Conservation (phyloP, 805 yeast genomes). For the Cyberlindnera saturnus region DNA sequence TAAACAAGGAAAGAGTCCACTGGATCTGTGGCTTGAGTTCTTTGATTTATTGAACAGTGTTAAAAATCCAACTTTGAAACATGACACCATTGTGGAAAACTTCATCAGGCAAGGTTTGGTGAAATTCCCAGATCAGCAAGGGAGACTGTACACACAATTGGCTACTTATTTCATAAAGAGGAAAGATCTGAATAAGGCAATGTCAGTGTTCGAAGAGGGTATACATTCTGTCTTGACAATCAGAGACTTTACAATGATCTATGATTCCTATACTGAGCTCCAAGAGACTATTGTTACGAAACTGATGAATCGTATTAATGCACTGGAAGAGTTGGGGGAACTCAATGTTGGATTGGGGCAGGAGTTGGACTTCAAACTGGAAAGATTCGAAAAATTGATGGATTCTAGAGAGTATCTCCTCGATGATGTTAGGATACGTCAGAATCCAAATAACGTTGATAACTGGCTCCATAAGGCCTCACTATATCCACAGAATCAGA, state of each 20-base stretch:
- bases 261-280: conserved; percentile 55
- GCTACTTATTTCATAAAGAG: conserved; percentile 41
- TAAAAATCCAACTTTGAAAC: conserved; percentile 2
- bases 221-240: conserved; percentile 42
- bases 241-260: conserved; percentile 56
- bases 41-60: conserved; percentile 31
- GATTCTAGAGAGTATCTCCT: conserved; percentile 50
- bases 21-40: conserved; percentile 43
- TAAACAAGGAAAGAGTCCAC: conserved; percentile 34
- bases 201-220: conserved; percentile 42
- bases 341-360: conserved; percentile 5
- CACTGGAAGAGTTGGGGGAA: conserved; percentile 12
- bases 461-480: conserved; percentile 65
- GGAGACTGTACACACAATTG: conserved; percentile 39
- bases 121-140: conserved; percentile 56
- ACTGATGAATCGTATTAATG: conserved; percentile 6
- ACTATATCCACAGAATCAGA: conserved; percentile 34
- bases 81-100: conserved; percentile 26
- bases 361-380: conserved; percentile 40
- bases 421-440: conserved; percentile 62
- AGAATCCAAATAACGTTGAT: conserved; percentile 52
- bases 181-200: conserved; percentile 30
- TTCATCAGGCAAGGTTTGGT: conserved; percentile 30
- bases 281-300: conserved; percentile 43
- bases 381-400: conserved; percentile 47